A percentile compares a stretch with the other conserved stretches of the same genome.
These are phyloP conservation scores for Aspergillus sojae DNA, from an alignment of 2,329 filamentous ascomycete genomes.

Conservation along the genomic window DNA sequence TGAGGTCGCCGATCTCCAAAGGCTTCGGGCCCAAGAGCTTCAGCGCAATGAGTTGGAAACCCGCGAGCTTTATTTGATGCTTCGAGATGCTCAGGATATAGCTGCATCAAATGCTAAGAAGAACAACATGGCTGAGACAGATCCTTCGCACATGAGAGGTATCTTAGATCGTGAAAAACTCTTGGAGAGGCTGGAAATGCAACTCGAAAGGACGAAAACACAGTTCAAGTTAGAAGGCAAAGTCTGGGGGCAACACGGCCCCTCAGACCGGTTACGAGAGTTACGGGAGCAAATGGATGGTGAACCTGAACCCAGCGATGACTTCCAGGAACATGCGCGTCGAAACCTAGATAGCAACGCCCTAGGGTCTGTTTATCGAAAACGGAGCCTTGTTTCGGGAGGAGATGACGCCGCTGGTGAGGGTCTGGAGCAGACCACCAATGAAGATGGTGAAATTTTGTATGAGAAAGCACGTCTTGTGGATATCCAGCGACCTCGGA, in stretches of 20 bases:
- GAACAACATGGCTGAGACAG: slow-evolving; percentile 60
- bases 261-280: slow-evolving; percentile 88
- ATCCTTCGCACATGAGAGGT: slow-evolving; percentile 80
- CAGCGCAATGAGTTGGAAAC: slow-evolving; percentile 96
- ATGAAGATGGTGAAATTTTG: slow-evolving; percentile 61
- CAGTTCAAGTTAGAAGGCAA: slow-evolving; percentile 96
- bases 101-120: slow-evolving; percentile 83
- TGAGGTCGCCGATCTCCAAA: slow-evolving; percentile 83
- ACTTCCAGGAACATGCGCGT: slow-evolving; percentile 58
- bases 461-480: slow-evolving; percentile 80
- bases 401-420: slow-evolving; percentile 38
- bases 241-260: slow-evolving; percentile 82
- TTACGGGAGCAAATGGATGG: slow-evolving; percentile 94
- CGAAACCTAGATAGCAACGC: slow-evolving; percentile 71
- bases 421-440: slow-evolving; percentile 46
- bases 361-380: slow-evolving; percentile 71
- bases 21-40: slow-evolving; percentile 82
- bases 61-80: slow-evolving; percentile 95
- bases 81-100: slow-evolving; percentile 94
- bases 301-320: slow-evolving; percentile 53
- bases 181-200: slow-evolving; percentile 92
- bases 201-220: slow-evolving; percentile 95
- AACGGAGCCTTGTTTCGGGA: slow-evolving; percentile 45
- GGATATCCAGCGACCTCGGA: slow-evolving; percentile 69
- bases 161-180: slow-evolving; percentile 90